These are phyloP conservation scores for Oryza coarctata DNA, from an alignment of 176 grass and related monocot species.

Conservation along the genomic window DNA sequence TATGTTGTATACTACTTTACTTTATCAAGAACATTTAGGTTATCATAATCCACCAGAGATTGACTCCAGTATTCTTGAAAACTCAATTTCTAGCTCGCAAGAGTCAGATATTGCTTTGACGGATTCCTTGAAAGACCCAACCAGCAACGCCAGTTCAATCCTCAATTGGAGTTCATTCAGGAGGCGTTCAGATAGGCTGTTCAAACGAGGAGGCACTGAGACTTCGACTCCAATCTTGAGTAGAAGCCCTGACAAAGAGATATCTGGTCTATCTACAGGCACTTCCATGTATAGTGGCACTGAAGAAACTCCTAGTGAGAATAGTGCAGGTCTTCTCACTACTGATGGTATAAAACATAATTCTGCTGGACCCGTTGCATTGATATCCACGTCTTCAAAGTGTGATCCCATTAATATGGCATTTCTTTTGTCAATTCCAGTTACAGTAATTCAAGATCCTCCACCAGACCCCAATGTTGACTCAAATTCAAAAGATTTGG, in stretches of 20 bases:
- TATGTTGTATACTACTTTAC: neutral
- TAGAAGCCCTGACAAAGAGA: conserved; percentile 35
- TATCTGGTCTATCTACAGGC: conserved; percentile 23
- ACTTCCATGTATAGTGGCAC: conserved; percentile 28
- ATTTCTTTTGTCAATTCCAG: conserved; percentile 15
- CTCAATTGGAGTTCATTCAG: conserved; percentile 38
- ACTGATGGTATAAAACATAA: conserved; percentile 32
- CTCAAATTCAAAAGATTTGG: conserved; percentile 25
- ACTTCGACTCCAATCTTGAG: conserved; percentile 22
- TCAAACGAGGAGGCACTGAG: conserved; percentile 25
- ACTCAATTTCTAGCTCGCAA: conserved; percentile 21
- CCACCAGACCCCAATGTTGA: conserved; percentile 11
- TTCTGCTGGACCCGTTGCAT: conserved; percentile 20
- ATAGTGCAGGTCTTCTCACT: conserved; percentile 1
- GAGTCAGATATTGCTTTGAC: neutral
- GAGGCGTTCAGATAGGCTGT: conserved; percentile 28
- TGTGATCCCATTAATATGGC: neutral
- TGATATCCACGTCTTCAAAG: neutral
- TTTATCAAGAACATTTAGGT: conserved; percentile 6
- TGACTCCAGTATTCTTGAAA: conserved; percentile 31
- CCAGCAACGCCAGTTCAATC: conserved; percentile 9
- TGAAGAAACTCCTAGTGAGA: conserved; percentile 36
- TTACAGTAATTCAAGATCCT: conserved; percentile 24
- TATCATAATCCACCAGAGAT: neutral
- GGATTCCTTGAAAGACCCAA: conserved; percentile 25